Percentiles rank a stretch among this genome's conserved stretches.
phyloP scores from a whole-genome alignment of 352 stramenopile species.

The Blastocystis sp. region DNA sequence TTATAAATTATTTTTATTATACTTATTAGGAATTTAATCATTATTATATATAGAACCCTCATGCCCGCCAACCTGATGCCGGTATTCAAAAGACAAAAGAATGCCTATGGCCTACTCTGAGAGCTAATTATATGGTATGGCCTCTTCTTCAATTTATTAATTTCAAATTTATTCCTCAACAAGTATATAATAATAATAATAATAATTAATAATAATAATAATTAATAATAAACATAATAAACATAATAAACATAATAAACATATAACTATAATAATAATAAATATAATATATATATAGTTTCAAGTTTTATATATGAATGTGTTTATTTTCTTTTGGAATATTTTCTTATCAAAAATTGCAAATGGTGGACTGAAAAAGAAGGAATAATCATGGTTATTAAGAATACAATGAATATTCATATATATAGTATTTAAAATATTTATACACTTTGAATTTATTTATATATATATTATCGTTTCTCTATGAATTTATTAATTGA shows the following conservation, averaged over 20 bases:
- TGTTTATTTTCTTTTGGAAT: slow-evolving; percentile 34
- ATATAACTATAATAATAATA: not conserved
- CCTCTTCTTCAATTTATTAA: slow-evolving; percentile 35
- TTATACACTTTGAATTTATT: too few species aligned
- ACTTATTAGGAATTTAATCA: not conserved
- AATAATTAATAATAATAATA: too few species aligned
- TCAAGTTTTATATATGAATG: slow-evolving; percentile 27
- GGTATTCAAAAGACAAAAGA: slow-evolving; percentile 29
- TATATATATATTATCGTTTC: too few species aligned
- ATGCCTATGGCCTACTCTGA: slow-evolving; percentile 11
- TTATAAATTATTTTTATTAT: slow-evolving; percentile 4
- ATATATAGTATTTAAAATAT: too few species aligned
- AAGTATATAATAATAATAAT: too few species aligned
- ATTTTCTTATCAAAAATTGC: slow-evolving; percentile 35
- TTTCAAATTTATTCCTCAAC: slow-evolving; percentile 17
- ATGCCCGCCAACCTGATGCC: slow-evolving; percentile 21
- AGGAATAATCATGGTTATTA: too few species aligned
- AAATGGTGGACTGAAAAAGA: too few species aligned
- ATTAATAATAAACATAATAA: too few species aligned
- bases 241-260: too few species aligned
- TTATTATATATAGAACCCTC: slow-evolving; percentile 5
- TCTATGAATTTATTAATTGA: too few species aligned
- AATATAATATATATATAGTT: not conserved
- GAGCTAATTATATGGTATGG: slow-evolving; percentile 33
- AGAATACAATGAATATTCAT: too few species aligned